These are phyloP conservation scores for Acacia crassicarpa DNA, from an alignment of 306 rosid species.

Conservation along the genomic window DNA sequence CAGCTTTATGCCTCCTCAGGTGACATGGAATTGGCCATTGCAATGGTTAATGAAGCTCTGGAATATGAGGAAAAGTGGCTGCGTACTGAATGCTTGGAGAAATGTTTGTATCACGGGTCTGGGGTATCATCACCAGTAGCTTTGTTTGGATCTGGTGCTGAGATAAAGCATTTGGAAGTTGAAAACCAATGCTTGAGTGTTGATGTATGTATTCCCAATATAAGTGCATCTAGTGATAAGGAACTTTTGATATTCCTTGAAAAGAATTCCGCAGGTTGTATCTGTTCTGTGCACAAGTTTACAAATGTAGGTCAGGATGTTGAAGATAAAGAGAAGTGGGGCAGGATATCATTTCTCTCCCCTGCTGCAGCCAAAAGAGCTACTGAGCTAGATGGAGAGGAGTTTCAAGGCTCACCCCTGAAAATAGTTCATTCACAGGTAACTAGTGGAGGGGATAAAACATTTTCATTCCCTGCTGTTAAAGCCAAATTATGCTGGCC, in stretches of 20 bases:
- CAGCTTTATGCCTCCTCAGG: conserved; percentile 58
- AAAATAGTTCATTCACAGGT: conserved; percentile 67
- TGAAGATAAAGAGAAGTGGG: conserved; percentile 60
- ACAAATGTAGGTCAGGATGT: conserved; percentile 43
- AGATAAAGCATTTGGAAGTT: conserved; percentile 89
- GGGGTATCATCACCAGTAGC: conserved; percentile 66
- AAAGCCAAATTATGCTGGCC: conserved; percentile 86
- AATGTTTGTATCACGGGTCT: conserved; percentile 68
- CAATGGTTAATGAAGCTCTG: conserved; percentile 47
- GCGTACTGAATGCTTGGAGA: conserved; percentile 74
- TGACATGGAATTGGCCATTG: conserved; percentile 51
- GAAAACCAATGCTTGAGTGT: conserved; percentile 72
- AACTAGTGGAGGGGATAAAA: conserved; percentile 57
- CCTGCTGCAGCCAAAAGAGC: conserved; percentile 79
- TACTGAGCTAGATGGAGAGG: conserved; percentile 47
- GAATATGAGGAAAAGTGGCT: conserved; percentile 62
- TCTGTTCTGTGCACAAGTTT: conserved; percentile 71
- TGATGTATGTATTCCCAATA: conserved; percentile 60
- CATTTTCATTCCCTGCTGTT: conserved; percentile 71
- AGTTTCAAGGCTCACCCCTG: conserved; percentile 55
- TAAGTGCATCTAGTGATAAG: conserved; percentile 60
- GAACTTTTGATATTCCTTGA: conserved; percentile 74
- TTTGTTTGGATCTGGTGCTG: conserved; percentile 90
- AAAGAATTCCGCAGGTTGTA: conserved; percentile 55
- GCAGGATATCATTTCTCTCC: conserved; percentile 72